Evolutionary conservation across 140 eudicot species (phyloP).

Genomic region (Oenanthe javanica): DNA sequence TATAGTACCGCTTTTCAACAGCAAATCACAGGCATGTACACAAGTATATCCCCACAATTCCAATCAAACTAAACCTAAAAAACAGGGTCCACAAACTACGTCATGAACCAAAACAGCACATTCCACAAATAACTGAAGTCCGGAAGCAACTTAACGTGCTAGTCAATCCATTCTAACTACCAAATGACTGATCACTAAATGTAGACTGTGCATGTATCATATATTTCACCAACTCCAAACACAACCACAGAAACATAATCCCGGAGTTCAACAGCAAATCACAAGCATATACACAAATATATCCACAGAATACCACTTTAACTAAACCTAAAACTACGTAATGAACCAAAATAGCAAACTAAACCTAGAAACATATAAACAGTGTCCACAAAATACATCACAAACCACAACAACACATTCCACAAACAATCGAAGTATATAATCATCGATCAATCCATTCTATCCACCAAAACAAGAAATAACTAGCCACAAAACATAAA

Average conservation of each 20-base stretch:
- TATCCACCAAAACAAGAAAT: neutral
- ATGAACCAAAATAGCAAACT: neutral
- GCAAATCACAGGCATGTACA: neutral
- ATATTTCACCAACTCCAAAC: neutral
- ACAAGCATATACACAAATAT: neutral
- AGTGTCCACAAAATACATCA: neutral
- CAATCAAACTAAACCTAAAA: neutral
- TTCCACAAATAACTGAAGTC: neutral
- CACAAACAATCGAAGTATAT: neutral
- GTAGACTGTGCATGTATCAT: neutral
- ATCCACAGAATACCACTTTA: neutral
- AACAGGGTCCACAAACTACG: neutral
- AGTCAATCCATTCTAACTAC: neutral
- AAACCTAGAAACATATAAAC: neutral
- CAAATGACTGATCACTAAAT: neutral
- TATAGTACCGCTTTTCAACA: neutral
- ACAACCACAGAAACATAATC: neutral
- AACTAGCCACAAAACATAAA: neutral
- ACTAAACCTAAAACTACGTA: neutral
- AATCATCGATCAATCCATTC: neutral
- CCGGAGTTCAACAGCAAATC: neutral
- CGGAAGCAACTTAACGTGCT: neutral
- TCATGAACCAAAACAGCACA: neutral
- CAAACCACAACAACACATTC: neutral
- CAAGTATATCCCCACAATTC: neutral